Base-by-base conservation (phyloP, 2,329 filamentous ascomycete species). In the Alternaria incomplexa region DNA sequence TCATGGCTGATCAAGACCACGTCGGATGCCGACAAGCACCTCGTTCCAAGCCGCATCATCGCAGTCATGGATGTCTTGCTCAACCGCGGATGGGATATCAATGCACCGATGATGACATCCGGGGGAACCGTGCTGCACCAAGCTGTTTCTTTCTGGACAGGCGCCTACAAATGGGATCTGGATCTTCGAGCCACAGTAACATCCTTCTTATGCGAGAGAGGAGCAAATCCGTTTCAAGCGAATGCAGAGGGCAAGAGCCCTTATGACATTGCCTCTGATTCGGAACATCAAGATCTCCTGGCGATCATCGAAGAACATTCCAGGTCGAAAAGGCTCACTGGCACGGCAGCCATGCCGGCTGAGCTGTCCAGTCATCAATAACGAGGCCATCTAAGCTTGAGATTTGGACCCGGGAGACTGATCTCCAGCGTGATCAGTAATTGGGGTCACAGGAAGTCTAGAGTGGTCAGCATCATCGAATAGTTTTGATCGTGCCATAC, bases 1-100 rank as follows among this genome's bases (percentile, higher is more conserved):
- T 68, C 70, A 43, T 73, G 70, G 71, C 43, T 73, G 53, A 30
- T 47, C 28, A 73, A 73, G 54, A 73, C 71, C 12, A 63, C 71
- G 62, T 67, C 62, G 20, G 67, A 73, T 15, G 30, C 56, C 15
- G 71, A 73, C 44, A 67, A 59, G 36, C 61, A 70, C 6, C 32
- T 56, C 40, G 59, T 67, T 40, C 58, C 65, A 48, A 56, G 28
- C 13, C 54, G 53, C 6, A 73, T 73, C 26, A 52, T 67, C 15
- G 61, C 56, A 17, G 65, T 67, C 43, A 51, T 71, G 62, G 47
- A 22, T 17, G 65, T 71, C 25, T 54, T 72, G 36, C 58, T 72
- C 9, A 58, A 59, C n/a, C 26, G 63, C 13, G 70, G 68, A 7
- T 71, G 67, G 71, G 44, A 71, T 32, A 36, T 72, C 6, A 71